These are phyloP conservation scores for Amylocarpus encephaloides DNA, from an alignment of 2,329 filamentous ascomycete species.

Conservation along the genomic window DNA sequence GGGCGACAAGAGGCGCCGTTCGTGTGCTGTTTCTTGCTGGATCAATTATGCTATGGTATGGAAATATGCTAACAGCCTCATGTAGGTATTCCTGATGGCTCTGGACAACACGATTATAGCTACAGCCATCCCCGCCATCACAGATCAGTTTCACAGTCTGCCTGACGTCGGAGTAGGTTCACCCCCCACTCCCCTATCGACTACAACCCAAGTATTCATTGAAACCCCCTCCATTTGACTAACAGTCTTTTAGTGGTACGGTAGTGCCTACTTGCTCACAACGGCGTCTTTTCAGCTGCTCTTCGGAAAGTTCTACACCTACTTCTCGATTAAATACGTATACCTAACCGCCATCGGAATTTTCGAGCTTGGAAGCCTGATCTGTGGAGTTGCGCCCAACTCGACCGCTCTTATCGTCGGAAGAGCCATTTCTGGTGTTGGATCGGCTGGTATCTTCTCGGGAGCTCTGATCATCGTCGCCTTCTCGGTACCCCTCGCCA, in stretches of 20 bases:
- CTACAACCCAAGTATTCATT: too few relatives aligned
- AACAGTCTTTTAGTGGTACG: slow-evolving; percentile 27
- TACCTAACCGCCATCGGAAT: slow-evolving; percentile 28
- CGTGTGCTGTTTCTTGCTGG: too few relatives aligned
- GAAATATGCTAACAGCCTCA: neutral
- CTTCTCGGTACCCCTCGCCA: slow-evolving; percentile 24
- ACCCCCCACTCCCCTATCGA: neutral
- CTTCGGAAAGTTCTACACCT: slow-evolving; percentile 31
- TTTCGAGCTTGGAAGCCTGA: slow-evolving; percentile 31
- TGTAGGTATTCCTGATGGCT: slow-evolving; percentile 21
- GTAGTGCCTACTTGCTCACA: slow-evolving; percentile 32
- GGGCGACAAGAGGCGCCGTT: too few relatives aligned
- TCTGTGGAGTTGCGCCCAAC: slow-evolving; percentile 31
- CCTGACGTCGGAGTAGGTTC: slow-evolving; percentile 30
- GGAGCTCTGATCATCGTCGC: slow-evolving; percentile 31
- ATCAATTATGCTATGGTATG: too few relatives aligned
- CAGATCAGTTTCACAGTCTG: slow-evolving; percentile 31
- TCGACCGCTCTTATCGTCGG: slow-evolving; percentile 32
- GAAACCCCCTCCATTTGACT: neutral
- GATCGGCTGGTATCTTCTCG: slow-evolving; percentile 31
- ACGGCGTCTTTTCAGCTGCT: slow-evolving; percentile 29
- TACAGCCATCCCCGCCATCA: slow-evolving; percentile 36
- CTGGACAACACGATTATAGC: slow-evolving; percentile 30
- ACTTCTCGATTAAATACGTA: slow-evolving; percentile 29
- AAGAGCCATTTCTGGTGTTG: slow-evolving; percentile 31